These are phyloP conservation scores for Neophaeococcomyces aloes DNA, from an alignment of 2,329 filamentous ascomycete species.

Conservation along the genomic window DNA sequence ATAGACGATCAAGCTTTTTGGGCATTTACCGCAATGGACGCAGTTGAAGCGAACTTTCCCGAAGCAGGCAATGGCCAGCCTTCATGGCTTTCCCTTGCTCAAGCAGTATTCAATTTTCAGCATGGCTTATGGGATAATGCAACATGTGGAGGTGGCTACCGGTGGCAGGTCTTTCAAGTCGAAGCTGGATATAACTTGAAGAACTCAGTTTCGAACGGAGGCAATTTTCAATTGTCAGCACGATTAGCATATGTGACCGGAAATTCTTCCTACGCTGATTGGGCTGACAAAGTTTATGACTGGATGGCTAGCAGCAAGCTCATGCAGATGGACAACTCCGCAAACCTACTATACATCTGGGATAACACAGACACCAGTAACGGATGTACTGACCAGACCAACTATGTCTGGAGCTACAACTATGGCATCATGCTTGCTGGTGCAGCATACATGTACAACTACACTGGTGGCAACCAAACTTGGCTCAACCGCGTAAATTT, in stretches of 20 bases:
- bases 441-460: conserved; percentile 47
- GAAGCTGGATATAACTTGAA: conserved; percentile 57
- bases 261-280: conserved; percentile 67
- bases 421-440: conserved; percentile 46
- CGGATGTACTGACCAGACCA: conserved; percentile 37
- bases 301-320: conserved; percentile 36
- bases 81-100: conserved; percentile 65
- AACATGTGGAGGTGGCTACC: conserved; percentile 61
- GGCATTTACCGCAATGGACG: conserved; percentile 47
- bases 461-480: conserved; percentile 28
- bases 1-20: conserved; percentile 52
- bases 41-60: conserved; percentile 41
- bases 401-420: conserved; percentile 49
- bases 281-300: conserved; percentile 54
- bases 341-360: conserved; percentile 40
- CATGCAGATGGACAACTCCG: conserved; percentile 37
- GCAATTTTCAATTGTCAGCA: conserved; percentile 48
- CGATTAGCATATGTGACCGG: conserved; percentile 67
- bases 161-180: conserved; percentile 75
- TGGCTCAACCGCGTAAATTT: conserved; percentile 46
- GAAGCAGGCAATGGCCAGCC: conserved; percentile 37
- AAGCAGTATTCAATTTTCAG: conserved; percentile 72
- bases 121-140: conserved; percentile 57
- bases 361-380: conserved; percentile 43
- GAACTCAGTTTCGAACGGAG: conserved; percentile 48